phyloP scores from a whole-genome alignment of 371 early-diverging fungal genomes.

The Rhizomucor pusillus region DNA sequence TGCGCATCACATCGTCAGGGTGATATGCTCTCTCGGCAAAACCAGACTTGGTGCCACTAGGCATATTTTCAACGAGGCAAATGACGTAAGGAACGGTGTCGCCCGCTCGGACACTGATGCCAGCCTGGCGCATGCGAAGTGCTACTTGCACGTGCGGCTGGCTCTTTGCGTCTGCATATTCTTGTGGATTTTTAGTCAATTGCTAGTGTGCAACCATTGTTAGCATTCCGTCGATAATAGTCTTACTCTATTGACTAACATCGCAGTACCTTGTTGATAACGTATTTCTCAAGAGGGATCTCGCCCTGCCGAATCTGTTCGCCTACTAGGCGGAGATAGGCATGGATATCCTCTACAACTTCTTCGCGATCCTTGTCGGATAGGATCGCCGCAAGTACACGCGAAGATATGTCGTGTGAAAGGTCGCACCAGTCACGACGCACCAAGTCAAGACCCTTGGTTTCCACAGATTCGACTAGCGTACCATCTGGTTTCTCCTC shows the following conservation, averaged over 20 bases:
- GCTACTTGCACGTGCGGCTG: constrained; percentile 99
- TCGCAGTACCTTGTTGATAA: constrained; percentile 83
- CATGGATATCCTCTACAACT: constrained; percentile 74
- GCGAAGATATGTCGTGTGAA: constrained; percentile 85
- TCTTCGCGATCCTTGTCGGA: constrained; percentile 73
- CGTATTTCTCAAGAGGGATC: constrained; percentile 81
- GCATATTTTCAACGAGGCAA: constrained; percentile 61
- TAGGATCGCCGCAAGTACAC: constrained; percentile 78
- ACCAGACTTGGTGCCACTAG: constrained; percentile 38
- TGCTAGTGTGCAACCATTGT: constrained; percentile 37
- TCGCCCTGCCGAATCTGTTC: constrained; percentile 71
- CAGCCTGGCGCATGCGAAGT: constrained; percentile 74
- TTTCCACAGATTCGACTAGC: constrained; percentile 74
- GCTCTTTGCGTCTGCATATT: constrained; percentile 85
- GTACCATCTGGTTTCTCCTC: constrained; percentile 63
- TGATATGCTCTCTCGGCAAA: constrained; percentile 85
- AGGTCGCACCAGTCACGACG: constrained; percentile 98
- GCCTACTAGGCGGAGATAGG: constrained; percentile 67
- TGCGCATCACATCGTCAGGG: constrained; percentile 80
- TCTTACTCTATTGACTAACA: neutral
- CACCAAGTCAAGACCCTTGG: constrained; percentile 98
- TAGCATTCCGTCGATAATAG: neutral
- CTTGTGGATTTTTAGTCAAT: constrained; percentile 91
- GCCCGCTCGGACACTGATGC: constrained; percentile 73
- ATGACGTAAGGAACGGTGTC: constrained; percentile 98